A percentile compares a stretch with the other conserved stretches of the same genome.
Conservation (phyloP, 805 yeast genomes). For the Zygosaccharomyces rouxii region DNA sequence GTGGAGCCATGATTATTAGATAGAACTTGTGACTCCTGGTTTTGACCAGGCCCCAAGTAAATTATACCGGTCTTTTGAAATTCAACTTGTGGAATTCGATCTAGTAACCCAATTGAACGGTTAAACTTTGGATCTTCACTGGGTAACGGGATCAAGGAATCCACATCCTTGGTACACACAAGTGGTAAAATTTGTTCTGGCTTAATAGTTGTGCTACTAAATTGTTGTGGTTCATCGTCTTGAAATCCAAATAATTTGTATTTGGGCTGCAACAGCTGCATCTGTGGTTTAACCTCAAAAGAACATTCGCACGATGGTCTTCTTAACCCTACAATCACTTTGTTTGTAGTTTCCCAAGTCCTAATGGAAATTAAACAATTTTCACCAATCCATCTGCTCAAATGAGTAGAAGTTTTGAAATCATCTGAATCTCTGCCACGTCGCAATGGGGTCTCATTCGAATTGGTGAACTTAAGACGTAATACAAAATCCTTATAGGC, state of each 20-base stretch:
- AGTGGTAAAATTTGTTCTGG: conserved; percentile 11
- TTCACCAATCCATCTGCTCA: conserved; percentile 10
- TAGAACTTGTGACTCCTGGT: conserved; percentile 58
- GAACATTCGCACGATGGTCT: conserved; percentile 11
- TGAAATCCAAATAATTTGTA: conserved; percentile 10
- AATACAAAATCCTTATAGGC: conserved; percentile 65
- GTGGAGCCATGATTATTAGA: conserved; percentile 60
- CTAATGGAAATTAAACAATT: conserved; percentile 11
- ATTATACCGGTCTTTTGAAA: conserved; percentile 75
- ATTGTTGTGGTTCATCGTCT: neutral
- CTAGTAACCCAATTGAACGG: conserved; percentile 60
- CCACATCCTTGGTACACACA: conserved; percentile 1
- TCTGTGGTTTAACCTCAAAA: conserved; percentile 7
- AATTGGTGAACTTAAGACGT: conserved; percentile 54
- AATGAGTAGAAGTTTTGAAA: neutral
- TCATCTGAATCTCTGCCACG: conserved; percentile 2
- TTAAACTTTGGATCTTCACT: conserved; percentile 34
- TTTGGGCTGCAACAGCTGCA: conserved; percentile 1
- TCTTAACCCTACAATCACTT: conserved; percentile 7
- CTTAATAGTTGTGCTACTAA: neutral
- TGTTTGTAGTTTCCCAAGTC: neutral
- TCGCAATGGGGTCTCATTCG: neutral
- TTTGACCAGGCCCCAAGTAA: conserved; percentile 68
- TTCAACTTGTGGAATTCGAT: conserved; percentile 71
- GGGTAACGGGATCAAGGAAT: conserved; percentile 15